phyloP scores from a whole-genome alignment of 768 basidiomycete species.

The Boletellus ananiceps region DNA sequence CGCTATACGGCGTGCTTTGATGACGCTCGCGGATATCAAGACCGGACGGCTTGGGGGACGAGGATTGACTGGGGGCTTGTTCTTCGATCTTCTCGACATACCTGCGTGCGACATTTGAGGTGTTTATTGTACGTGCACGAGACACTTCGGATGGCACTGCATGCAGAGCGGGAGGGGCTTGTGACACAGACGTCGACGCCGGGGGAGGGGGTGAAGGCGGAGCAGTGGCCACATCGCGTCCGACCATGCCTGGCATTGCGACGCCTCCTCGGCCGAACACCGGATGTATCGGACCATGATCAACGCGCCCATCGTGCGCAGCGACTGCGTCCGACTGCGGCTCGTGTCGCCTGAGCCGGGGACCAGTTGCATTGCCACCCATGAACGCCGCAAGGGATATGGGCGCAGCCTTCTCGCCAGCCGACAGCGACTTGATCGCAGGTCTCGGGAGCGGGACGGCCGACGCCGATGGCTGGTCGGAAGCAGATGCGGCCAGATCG shows the following conservation, averaged over 20 bases:
- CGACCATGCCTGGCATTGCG: conserved; percentile 70
- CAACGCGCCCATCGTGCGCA: conserved; percentile 59
- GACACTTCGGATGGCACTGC: conserved; percentile 10
- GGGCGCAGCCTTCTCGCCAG: conserved; percentile 36
- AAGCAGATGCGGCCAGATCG: conserved; percentile 8
- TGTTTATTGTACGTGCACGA: conserved; percentile 32
- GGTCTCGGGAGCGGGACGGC: conserved; percentile 9
- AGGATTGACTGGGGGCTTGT: conserved; percentile 28
- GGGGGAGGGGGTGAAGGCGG: conserved; percentile 2
- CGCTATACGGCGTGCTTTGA: conserved; percentile 42
- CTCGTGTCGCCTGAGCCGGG: conserved; percentile 65
- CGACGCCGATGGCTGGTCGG: conserved; percentile 6
- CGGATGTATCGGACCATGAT: conserved; percentile 58
- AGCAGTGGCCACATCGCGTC: conserved; percentile 9
- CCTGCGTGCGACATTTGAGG: conserved; percentile 32
- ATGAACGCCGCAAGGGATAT: conserved; percentile 81
- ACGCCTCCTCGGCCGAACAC: conserved; percentile 71
- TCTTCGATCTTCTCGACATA: conserved; percentile 39
- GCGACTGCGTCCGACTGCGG: conserved; percentile 67
- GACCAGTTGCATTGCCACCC: conserved; percentile 72
- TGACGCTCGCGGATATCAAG: conserved; percentile 44
- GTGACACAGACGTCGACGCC: conserved; percentile 1
- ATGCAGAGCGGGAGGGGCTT: conserved; percentile 6
- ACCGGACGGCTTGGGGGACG: conserved; percentile 24
- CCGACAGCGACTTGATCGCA: conserved; percentile 8